A percentile compares a stretch with the other conserved stretches of the same genome.
phyloP scores from a whole-genome alignment of 2,329 filamentous ascomycete genomes.

The Grosmannia penicillata region DNA sequence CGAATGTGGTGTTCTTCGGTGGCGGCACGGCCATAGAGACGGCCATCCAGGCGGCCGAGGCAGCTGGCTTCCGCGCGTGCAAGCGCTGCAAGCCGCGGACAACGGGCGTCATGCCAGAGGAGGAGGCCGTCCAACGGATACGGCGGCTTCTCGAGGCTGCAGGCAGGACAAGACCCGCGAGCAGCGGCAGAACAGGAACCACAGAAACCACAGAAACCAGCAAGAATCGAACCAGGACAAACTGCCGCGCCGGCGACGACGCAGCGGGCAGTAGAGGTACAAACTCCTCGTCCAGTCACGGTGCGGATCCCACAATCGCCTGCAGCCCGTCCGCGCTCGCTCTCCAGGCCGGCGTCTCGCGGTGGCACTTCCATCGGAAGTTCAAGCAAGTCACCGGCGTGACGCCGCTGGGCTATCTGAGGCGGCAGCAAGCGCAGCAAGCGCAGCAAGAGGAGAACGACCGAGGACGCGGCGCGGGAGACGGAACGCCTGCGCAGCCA shows the following conservation, averaged over 20 bases:
- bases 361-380: conserved; percentile 42
- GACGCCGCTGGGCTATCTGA: conserved; percentile 25
- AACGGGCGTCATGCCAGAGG: conserved; percentile 25
- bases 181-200: no score
- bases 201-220: no score
- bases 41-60: conserved; percentile 31
- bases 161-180: conserved; percentile 12
- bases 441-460: background rate
- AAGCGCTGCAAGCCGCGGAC: conserved; percentile 36
- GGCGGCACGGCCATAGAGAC: conserved; percentile 21
- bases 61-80: conserved; percentile 38
- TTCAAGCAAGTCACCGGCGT: conserved; percentile 40
- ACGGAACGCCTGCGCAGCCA: no score
- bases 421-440: background rate
- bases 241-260: conserved; percentile 7
- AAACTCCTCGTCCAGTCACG: no score
- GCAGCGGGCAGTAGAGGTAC: conserved; percentile 2
- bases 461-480: no score
- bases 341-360: conserved; percentile 33
- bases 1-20: conserved; percentile 45
- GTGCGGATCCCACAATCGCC: no score
- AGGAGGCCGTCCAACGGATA: conserved; percentile 26
- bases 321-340: conserved; percentile 24
- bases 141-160: conserved; percentile 14
- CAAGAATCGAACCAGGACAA: no score